Percentiles rank a stretch among this genome's conserved stretches.
Conservation (phyloP, 2,329 filamentous ascomycete genomes). For the Hawksworthiomyces lignivorus region DNA sequence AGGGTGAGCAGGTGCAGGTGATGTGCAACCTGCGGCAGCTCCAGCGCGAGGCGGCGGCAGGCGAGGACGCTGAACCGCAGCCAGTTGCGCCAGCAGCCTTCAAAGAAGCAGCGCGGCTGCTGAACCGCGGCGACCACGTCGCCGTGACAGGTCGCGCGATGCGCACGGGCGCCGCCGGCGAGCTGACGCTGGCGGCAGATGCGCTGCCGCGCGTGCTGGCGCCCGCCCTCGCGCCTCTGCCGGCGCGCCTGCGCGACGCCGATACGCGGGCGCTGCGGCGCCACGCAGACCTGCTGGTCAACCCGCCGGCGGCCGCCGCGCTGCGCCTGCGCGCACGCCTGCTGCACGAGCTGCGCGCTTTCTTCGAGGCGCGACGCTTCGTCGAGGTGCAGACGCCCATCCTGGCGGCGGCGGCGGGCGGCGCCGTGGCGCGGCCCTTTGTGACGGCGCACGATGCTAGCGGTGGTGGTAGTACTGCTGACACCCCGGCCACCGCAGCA, state of each 20-base stretch:
- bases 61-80: slow-evolving; percentile 20
- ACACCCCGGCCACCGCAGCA: slow-evolving; percentile 36
- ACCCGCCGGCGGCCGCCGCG: slow-evolving; percentile 51
- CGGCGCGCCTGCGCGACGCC: slow-evolving; percentile 59
- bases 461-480: slow-evolving; percentile 44
- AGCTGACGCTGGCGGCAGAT: slow-evolving; percentile 65
- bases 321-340: slow-evolving; percentile 68
- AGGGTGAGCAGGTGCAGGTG: slow-evolving; percentile 65
- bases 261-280: slow-evolving; percentile 69
- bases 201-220: slow-evolving; percentile 64
- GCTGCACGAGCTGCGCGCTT: slow-evolving; percentile 64
- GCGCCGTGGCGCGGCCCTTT: slow-evolving; percentile 82
- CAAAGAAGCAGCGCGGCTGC: slow-evolving; percentile 54
- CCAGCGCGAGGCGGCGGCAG: slow-evolving; percentile 1
- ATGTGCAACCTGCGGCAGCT: slow-evolving; percentile 60
- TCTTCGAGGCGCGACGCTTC: slow-evolving; percentile 65
- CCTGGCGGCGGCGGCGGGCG: slow-evolving; percentile 72
- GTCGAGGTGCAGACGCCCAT: slow-evolving; percentile 89
- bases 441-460: slow-evolving; percentile 46
- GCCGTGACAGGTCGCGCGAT: slow-evolving; percentile 64
- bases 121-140: slow-evolving; percentile 77
- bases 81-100: slow-evolving; percentile 37
- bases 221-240: slow-evolving; percentile 73
- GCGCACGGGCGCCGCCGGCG: slow-evolving; percentile 61
- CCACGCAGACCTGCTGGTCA: slow-evolving; percentile 80